These are phyloP conservation scores for Strigomonas culicis DNA, from an alignment of 208 protist genomes.

Conservation along the genomic window DNA sequence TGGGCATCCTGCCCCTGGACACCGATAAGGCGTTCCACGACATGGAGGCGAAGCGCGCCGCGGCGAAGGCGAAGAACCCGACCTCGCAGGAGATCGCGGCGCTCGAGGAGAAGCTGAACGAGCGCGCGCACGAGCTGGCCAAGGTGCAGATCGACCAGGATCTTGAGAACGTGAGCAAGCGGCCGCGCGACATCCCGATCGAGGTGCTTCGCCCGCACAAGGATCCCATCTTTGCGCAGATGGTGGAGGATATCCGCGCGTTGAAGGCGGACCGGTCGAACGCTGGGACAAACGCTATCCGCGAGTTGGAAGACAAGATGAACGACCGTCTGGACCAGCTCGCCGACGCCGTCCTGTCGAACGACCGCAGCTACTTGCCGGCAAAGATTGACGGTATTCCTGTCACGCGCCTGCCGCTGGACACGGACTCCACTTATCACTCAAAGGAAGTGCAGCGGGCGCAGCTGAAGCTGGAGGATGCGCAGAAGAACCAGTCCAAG, in stretches of 20 bases:
- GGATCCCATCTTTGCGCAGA: constrained; percentile 44
- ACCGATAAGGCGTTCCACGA: constrained; percentile 46
- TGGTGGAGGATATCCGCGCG: constrained; percentile 49
- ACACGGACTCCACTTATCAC: constrained; percentile 47
- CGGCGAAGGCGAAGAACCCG: constrained; percentile 46
- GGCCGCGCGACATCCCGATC: constrained; percentile 47
- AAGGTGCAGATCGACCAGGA: constrained; percentile 50
- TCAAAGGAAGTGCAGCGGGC: constrained; percentile 57
- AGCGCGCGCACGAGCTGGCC: constrained; percentile 56
- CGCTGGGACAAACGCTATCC: constrained; percentile 16
- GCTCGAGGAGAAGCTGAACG: constrained; percentile 70
- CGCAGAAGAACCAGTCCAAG: constrained; percentile 40
- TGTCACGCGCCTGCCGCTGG: constrained; percentile 47
- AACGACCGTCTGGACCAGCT: constrained; percentile 59
- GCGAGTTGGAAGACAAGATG: constrained; percentile 47
- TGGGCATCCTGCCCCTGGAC: constrained; percentile 59
- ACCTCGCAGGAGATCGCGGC: constrained; percentile 28
- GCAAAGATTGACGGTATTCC: constrained; percentile 49
- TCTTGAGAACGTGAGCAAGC: constrained; percentile 32
- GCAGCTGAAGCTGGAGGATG: constrained; percentile 48
- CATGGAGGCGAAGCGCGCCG: constrained; percentile 56
- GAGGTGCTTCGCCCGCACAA: constrained; percentile 46
- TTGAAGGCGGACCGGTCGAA: constrained; percentile 30
- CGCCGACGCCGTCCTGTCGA: constrained; percentile 45
- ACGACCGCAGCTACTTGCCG: constrained; percentile 61